A percentile compares a stretch with the other conserved stretches of the same genome.
These are phyloP conservation scores for Parastagonospora avenae DNA, from an alignment of 2,329 filamentous ascomycete genomes.

Conservation along the genomic window DNA sequence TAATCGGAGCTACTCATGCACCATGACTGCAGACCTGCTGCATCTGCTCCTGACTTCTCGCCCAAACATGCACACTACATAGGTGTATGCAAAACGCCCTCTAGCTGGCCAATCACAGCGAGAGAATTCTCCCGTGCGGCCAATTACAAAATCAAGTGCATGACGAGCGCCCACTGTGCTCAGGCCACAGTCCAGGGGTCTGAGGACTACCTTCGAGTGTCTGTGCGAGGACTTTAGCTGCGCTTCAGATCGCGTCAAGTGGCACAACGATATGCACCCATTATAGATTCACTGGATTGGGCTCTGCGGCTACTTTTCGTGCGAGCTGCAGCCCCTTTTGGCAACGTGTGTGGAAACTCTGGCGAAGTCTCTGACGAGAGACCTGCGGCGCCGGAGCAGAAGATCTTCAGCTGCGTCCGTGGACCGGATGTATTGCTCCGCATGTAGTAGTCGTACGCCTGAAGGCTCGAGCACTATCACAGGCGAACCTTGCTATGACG, in stretches of 20 bases:
- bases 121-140: slow-evolving; percentile 23
- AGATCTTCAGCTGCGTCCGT: too few relatives aligned
- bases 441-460: neutral
- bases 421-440: neutral
- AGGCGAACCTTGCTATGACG: neutral
- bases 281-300: neutral
- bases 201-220: neutral
- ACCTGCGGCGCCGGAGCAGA: too few relatives aligned
- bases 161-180: too few relatives aligned
- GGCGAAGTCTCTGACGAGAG: too few relatives aligned
- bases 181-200: neutral
- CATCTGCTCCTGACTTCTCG: slow-evolving; percentile 15
- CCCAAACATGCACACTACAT: slow-evolving; percentile 14
- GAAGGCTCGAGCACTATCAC: neutral
- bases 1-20: neutral
- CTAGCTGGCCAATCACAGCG: slow-evolving; percentile 22
- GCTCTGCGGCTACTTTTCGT: neutral
- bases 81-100: neutral
- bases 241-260: slow-evolving; percentile 4
- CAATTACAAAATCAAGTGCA: slow-evolving; percentile 29
- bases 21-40: slow-evolving; percentile 11
- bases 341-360: too few relatives aligned
- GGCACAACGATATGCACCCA: neutral
- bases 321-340: neutral
- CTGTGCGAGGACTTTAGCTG: slow-evolving; percentile 15